These are phyloP conservation scores for Allium cepa DNA, from an alignment of 106 monocot genomes.

Conservation along the genomic window DNA sequence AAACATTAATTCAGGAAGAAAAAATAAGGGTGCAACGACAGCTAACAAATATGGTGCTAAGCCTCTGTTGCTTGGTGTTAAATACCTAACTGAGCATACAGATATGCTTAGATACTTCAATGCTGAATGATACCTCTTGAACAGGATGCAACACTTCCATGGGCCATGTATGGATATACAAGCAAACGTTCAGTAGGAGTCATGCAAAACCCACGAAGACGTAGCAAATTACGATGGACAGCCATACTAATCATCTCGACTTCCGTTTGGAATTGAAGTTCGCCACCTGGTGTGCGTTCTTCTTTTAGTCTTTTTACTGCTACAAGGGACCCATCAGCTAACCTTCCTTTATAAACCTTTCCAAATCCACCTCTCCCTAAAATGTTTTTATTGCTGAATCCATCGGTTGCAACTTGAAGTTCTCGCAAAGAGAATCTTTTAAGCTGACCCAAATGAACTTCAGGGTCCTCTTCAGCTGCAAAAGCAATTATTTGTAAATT, in stretches of 20 bases:
- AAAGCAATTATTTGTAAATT: not conserved
- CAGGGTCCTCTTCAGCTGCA: slow-evolving; percentile 92
- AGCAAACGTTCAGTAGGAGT: slow-evolving; percentile 65
- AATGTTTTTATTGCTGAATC: slow-evolving; percentile 76
- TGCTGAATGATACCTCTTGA: slow-evolving; percentile 42
- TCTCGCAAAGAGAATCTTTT: slow-evolving; percentile 86
- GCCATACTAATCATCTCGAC: slow-evolving; percentile 83
- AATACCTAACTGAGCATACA: no score
- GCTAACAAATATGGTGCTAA: no score
- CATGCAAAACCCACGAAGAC: slow-evolving; percentile 77
- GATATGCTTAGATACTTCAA: no score
- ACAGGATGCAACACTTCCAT: slow-evolving; percentile 77
- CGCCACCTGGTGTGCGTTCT: slow-evolving; percentile 60
- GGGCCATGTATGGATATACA: slow-evolving; percentile 79
- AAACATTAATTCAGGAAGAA: no score
- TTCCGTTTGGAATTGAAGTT: slow-evolving; percentile 77
- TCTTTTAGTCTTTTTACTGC: slow-evolving; percentile 87
- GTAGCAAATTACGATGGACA: slow-evolving; percentile 60
- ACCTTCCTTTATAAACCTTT: slow-evolving; percentile 85
- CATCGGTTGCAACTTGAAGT: slow-evolving; percentile 86
- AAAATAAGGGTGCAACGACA: no score
- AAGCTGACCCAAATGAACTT: slow-evolving; percentile 89
- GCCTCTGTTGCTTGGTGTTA: no score
- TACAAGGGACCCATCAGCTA: slow-evolving; percentile 75
- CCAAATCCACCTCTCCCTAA: slow-evolving; percentile 94